A percentile compares a stretch with the other conserved stretches of the same genome.
phyloP scores from a whole-genome alignment of 257 asterid species.

The Eucommia ulmoides region DNA sequence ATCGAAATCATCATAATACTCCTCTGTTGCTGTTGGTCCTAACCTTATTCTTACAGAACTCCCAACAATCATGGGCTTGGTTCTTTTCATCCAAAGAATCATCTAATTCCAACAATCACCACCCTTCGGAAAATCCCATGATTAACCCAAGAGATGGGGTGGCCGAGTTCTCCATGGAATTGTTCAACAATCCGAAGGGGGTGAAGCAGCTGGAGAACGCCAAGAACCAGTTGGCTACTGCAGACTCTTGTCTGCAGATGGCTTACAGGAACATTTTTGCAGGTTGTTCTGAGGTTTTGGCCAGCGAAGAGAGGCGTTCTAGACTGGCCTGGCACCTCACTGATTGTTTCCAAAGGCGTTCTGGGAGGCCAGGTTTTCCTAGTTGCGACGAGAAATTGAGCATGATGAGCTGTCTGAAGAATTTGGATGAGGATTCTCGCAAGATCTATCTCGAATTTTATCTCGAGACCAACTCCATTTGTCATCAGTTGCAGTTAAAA shows the following conservation, averaged over 20 bases:
- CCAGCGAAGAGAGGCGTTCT: constrained; percentile 53
- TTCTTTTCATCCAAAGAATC: constrained; percentile 20
- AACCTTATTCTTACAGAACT: too few species aligned
- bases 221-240: constrained; percentile 25
- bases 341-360: constrained; percentile 64
- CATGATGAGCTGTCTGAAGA: constrained; percentile 37
- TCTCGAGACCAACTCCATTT: constrained; percentile 61
- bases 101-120: constrained; percentile 5
- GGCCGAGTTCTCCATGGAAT: constrained; percentile 58
- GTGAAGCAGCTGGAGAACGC: constrained; percentile 40
- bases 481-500: constrained; percentile 79
- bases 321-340: constrained; percentile 82
- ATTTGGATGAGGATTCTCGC: constrained; percentile 34
- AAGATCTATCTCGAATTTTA: constrained; percentile 44
- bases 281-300: constrained; percentile 50
- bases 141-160: constrained; percentile 6
- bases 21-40: too few species aligned
- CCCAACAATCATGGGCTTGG: constrained; percentile 24
- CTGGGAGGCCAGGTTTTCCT: constrained; percentile 59
- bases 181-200: constrained; percentile 34
- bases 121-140: constrained; percentile 9
- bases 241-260: constrained; percentile 52
- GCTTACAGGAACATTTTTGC: constrained; percentile 43
- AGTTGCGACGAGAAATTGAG: constrained; percentile 30
- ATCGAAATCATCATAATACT: too few species aligned